These are phyloP conservation scores for Hydrangea macrophylla DNA, from an alignment of 148 eudicot species.

Conservation along the genomic window DNA sequence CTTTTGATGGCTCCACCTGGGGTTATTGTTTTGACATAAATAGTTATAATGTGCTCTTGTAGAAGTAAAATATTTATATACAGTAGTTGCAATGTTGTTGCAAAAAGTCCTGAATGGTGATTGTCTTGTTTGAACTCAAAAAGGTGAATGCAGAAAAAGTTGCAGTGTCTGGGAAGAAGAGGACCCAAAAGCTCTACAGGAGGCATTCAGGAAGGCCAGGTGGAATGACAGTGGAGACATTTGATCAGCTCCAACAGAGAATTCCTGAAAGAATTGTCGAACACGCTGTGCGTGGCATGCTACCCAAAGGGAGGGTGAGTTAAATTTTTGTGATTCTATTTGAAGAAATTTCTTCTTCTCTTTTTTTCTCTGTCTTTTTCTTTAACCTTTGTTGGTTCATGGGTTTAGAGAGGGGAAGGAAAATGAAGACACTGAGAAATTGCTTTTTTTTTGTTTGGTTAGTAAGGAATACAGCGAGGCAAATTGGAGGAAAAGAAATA, in stretches of 20 bases:
- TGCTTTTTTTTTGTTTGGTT: too few relatives aligned
- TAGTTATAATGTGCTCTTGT: not conserved
- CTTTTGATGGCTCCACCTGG: too few relatives aligned
- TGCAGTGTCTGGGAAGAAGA: constrained; percentile 91
- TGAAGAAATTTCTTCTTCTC: not conserved
- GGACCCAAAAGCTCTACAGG: constrained; percentile 80
- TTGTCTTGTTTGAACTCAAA: constrained; percentile 19
- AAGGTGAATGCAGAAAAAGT: constrained; percentile 93
- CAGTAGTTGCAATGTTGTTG: not conserved
- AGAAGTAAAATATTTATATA: too few relatives aligned
- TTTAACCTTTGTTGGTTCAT: too few relatives aligned
- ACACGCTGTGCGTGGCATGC: constrained; percentile 99
- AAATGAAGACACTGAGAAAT: too few relatives aligned
- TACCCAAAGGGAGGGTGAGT: constrained; percentile 94
- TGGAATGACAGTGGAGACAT: constrained; percentile 97
- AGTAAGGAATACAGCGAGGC: too few relatives aligned
- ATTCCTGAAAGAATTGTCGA: constrained; percentile 96
- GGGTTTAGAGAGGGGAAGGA: too few relatives aligned
- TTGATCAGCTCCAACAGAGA: constrained; percentile 92
- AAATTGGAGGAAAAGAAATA: too few relatives aligned
- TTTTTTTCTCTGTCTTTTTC: too few relatives aligned
- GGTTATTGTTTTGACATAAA: not conserved
- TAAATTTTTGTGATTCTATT: constrained; percentile 4
- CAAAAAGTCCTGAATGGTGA: constrained; percentile 8
- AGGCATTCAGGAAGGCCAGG: constrained; percentile 99